Evolutionary conservation across 1,284 basidiomycete genomes (phyloP).

Genomic region (Cryptococcus floricola): DNA sequence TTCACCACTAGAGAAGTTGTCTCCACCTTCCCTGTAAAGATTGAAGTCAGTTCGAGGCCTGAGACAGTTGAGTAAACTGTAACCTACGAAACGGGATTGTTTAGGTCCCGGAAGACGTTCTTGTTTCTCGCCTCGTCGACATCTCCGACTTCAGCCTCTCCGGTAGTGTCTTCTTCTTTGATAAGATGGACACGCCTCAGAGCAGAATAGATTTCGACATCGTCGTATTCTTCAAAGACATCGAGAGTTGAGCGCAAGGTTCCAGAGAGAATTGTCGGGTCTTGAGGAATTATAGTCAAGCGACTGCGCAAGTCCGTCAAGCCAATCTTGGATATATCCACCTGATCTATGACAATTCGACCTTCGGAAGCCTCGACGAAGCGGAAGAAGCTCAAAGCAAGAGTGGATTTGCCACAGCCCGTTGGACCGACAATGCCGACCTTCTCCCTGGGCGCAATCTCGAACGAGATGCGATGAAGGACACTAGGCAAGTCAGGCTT

Average conservation of each 20-base stretch:
- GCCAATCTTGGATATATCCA: slow-evolving; percentile 79
- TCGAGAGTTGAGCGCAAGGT: slow-evolving; percentile 83
- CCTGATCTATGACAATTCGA: slow-evolving; percentile 76
- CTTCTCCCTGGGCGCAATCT: slow-evolving; percentile 59
- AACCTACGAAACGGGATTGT: slow-evolving; percentile 60
- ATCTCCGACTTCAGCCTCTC: slow-evolving; percentile 47
- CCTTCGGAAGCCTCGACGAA: slow-evolving; percentile 86
- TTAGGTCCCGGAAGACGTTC: slow-evolving; percentile 82
- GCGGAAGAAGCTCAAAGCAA: slow-evolving; percentile 91
- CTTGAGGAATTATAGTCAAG: slow-evolving; percentile 93
- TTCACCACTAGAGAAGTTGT: slow-evolving; percentile 87
- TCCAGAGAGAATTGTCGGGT: slow-evolving; percentile 84
- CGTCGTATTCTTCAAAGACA: slow-evolving; percentile 83
- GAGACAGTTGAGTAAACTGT: slow-evolving; percentile 40
- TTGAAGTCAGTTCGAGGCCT: too few relatives aligned
- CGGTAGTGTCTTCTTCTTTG: slow-evolving; percentile 42
- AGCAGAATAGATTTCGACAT: slow-evolving; percentile 79
- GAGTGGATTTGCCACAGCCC: slow-evolving; percentile 69
- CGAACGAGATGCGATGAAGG: slow-evolving; percentile 75
- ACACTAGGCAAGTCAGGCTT: slow-evolving; percentile 69
- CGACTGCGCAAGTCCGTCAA: slow-evolving; percentile 71
- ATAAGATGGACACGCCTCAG: slow-evolving; percentile 83
- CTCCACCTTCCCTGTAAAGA: slow-evolving; percentile 55
- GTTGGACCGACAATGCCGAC: slow-evolving; percentile 86
- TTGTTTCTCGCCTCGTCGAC: slow-evolving; percentile 59